Base-by-base conservation (phyloP, 345 rosid species). In the Citrus cavaleriei region DNA sequence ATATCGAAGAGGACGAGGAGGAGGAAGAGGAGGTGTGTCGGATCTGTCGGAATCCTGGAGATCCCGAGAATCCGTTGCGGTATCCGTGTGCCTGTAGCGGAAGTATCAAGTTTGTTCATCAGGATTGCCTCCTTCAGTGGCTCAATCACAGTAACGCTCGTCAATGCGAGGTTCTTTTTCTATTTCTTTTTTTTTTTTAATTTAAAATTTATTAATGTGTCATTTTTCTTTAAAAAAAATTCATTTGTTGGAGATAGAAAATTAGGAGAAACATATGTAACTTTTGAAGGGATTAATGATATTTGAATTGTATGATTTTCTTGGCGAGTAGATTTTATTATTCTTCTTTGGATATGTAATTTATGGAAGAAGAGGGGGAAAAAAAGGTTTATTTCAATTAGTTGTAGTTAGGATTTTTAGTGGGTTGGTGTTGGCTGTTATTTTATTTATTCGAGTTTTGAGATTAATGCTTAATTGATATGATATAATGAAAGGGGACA, bases 41-140 rank as follows among this genome's bases (percentile, higher is more conserved):
- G 95, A 97, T 97, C 93, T 97, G 99, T 72, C 85, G 99, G 80
- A 97, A 94, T 81, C 93, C 99, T 1, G 99, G 99, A 21, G 98
- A 97, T 46, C 78, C 90, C 32, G 98, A 93, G 61, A 94, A 94
- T 85, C 98, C 98, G 81, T 88, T 97, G 38, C 87, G 89, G 81
- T 94, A 94, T 78, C 99, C 99, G 3, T 97, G 99, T 76, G 98
- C 99, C 0, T 97, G 99, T 74, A 93, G 99, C 79, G 99, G 99
- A 30, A 97, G 99, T 77, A 97, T 97, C 81, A 97, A 94, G 86
- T 97, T 88, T 72, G 99, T 97, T 68, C 99, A 97, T 70, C 99
- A 97, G 83, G 97, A 97, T 83, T 97, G 99, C 64, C 97, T 97
- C 62, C 95, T 97, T 61, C 98, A 97, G 92, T 97, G 99, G 99